Evolutionary conservation across 108 stramenopile species (phyloP).

Genomic region (Nitzschia inconspicua): DNA sequence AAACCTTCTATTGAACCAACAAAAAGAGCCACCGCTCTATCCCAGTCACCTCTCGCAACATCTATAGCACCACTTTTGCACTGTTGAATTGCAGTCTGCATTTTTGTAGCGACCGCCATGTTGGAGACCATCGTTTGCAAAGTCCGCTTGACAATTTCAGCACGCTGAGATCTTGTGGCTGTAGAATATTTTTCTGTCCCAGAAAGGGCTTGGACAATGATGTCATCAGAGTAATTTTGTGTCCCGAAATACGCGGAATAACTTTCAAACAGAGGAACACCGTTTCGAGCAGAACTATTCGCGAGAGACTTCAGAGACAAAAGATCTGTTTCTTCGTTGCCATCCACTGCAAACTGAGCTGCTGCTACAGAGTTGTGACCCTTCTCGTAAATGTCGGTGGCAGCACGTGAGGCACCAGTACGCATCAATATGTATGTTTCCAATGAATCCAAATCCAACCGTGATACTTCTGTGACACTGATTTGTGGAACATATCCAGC

Average conservation of each 20-base stretch:
- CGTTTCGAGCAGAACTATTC: too few species aligned
- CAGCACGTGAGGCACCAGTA: conserved; percentile 34
- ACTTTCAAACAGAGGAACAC: conserved; percentile 3
- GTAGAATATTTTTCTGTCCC: conserved; percentile 19
- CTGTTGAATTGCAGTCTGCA: conserved; percentile 30
- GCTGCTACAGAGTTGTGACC: conserved; percentile 43
- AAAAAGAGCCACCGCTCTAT: conserved; percentile 60
- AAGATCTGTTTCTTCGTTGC: too few species aligned
- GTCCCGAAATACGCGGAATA: conserved; percentile 17
- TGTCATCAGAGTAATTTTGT: conserved; percentile 27
- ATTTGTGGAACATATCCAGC: conserved; percentile 43
- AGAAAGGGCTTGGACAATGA: conserved; percentile 31
- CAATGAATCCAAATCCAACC: conserved; percentile 50
- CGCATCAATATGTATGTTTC: conserved; percentile 46
- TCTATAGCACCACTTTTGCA: conserved; percentile 25
- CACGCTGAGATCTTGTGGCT: conserved; percentile 26
- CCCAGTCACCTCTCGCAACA: conserved; percentile 28
- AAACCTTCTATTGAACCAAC: conserved; percentile 68
- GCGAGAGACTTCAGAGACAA: conserved; percentile 35
- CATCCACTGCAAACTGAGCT: too few species aligned
- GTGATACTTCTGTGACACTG: conserved; percentile 30
- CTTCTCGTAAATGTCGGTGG: conserved; percentile 49
- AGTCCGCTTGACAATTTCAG: conserved; percentile 44
- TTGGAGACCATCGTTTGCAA: conserved; percentile 54
- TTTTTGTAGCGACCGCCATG: conserved; percentile 33